These are phyloP conservation scores for Candida rishiriensis DNA, from an alignment of 805 yeast genomes.

Conservation along the genomic window DNA sequence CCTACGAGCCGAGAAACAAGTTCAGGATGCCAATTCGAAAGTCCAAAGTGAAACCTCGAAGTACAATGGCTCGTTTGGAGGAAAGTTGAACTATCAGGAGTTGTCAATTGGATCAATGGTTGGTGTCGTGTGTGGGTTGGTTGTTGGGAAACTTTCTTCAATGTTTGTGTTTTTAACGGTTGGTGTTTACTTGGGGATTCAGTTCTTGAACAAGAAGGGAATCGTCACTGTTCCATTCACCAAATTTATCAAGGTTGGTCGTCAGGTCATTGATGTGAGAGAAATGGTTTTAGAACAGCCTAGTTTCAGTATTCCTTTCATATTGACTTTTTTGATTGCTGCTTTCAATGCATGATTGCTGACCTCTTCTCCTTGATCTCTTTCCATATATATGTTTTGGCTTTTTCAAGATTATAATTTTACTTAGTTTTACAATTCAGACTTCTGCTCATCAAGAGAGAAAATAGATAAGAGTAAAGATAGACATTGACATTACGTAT, in stretches of 20 bases:
- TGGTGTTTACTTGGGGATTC: conserved; percentile 39
- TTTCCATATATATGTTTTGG: neutral
- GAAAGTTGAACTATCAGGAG: conserved; percentile 54
- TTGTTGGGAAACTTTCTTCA: conserved; percentile 57
- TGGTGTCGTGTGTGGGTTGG: conserved; percentile 54
- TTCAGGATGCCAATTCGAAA: conserved; percentile 12
- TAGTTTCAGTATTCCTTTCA: conserved; percentile 55
- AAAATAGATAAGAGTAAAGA: neutral
- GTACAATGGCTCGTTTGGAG: conserved; percentile 37
- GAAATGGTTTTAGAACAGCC: conserved; percentile 54
- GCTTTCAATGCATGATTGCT: conserved; percentile 43
- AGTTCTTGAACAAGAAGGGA: conserved; percentile 54
- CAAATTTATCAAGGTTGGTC: conserved; percentile 32
- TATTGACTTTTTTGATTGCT: conserved; percentile 51
- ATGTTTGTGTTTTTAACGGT: conserved; percentile 47
- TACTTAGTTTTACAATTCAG: neutral
- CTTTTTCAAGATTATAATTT: neutral
- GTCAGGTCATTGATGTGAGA: conserved; percentile 40
- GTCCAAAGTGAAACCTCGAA: conserved; percentile 13
- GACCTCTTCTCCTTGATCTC: too few species aligned
- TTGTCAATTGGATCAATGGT: conserved; percentile 59
- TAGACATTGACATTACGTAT: neutral
- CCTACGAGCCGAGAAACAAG: conserved; percentile 8
- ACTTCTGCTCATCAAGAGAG: neutral
- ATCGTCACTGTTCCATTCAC: conserved; percentile 43